Evolutionary conservation across 2,329 filamentous ascomycete genomes (phyloP), one percentile per base, ranked within the genome.

Genomic region (Colletotrichum sp.): DNA sequence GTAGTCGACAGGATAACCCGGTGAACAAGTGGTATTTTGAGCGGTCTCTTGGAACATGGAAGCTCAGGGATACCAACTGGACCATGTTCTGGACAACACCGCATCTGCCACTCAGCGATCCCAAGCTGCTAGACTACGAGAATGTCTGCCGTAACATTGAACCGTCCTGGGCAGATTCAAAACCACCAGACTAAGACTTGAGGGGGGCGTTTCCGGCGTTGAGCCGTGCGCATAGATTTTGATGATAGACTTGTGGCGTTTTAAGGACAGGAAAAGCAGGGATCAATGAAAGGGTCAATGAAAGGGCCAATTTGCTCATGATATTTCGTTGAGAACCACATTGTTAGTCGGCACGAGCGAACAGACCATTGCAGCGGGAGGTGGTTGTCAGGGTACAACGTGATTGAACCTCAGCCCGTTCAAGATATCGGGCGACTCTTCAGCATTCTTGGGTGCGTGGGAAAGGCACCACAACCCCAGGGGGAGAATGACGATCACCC

Each of bases 1-100:
- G 96, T 72, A 97, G 95, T 82, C 89, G 97, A 67, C 94, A 94
- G 81, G 92, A 96, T 82, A 98, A 99, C 81, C 96, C 96, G 0
- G 97, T 99, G 6, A 99, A 99, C 82, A 98, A 98, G 83, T 99
- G 97, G 97, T 99, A 99, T 83, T 98, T 98, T 85, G 97, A 99
- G 85, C 90, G 97, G 64, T 95, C 95, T 4, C 87, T 91, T 64
- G 97, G 97, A 0, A 96, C 93, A 3, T 94, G 93, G 89, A 97
- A 97, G 85, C 86, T 99, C 48, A 89, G 90, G 1, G 92, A 91
- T n/a, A 94, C 91, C 61, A 93, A 96, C 79, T 99, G 97, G 97
- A 95, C 96, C 5, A 98, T 98, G 96, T 99, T 99, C 82, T 99
- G 97, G 96, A 99, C 97, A 3, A 97, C 94, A 2, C 89, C 91